These are phyloP conservation scores for Davidsoniella virescens DNA, from an alignment of 2,329 filamentous ascomycete species.

Conservation along the genomic window DNA sequence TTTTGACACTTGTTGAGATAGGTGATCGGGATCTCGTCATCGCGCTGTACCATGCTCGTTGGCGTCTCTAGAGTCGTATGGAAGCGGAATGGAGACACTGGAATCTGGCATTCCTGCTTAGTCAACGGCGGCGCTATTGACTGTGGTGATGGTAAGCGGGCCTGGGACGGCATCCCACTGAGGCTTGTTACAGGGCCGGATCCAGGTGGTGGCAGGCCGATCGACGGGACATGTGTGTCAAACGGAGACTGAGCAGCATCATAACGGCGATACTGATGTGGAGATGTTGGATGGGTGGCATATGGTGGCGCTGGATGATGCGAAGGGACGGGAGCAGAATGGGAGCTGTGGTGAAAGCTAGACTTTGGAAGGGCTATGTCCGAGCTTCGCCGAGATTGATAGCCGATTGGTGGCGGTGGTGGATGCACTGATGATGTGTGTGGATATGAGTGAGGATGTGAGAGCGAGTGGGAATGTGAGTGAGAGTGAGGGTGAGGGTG, in stretches of 20 bases:
- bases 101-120: neutral
- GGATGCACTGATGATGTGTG: neutral
- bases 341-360: neutral
- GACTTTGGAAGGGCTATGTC: neutral
- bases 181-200: neutral
- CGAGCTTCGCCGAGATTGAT: neutral
- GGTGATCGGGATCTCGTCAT: constrained; percentile 87
- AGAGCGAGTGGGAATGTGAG: constrained; percentile 14
- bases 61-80: constrained; percentile 82
- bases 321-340: neutral
- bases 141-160: neutral
- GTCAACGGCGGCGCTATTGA: neutral
- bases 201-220: neutral
- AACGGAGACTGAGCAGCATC: neutral
- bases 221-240: neutral
- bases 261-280: constrained; percentile 6
- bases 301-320: neutral
- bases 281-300: constrained; percentile 3
- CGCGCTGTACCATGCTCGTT: constrained; percentile 85
- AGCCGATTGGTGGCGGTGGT: neutral
- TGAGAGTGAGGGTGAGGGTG: constrained; percentile 15
- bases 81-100: constrained; percentile 49
- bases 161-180: neutral
- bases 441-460: constrained; percentile 13
- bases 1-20: constrained; percentile 97